Evolutionary conservation across 495 filamentous ascomycete species (phyloP).

Genomic region (Penicillium cinerascens): DNA sequence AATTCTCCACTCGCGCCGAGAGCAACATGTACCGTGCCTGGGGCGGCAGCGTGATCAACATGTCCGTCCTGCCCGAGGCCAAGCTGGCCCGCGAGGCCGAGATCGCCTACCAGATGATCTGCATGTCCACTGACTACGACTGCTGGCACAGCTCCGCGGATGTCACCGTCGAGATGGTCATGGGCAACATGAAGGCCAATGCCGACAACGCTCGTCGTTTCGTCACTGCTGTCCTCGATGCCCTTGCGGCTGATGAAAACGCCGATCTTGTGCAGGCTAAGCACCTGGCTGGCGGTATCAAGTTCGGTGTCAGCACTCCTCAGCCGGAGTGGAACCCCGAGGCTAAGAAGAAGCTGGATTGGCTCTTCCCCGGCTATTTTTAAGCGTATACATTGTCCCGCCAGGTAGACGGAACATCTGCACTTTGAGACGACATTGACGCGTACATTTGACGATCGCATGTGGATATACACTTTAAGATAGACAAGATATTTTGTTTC

Average conservation of each 20-base stretch:
- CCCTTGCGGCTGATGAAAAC: conserved; percentile 72
- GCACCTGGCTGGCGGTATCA: conserved; percentile 50
- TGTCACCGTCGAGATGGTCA: conserved; percentile 95
- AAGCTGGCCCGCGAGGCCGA: conserved; percentile 96
- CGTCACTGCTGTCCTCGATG: conserved; percentile 82
- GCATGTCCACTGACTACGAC: conserved; percentile 99
- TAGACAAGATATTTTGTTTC: not conserved
- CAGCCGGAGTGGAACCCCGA: conserved; percentile 58
- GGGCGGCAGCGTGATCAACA: conserved; percentile 93
- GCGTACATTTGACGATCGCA: not conserved
- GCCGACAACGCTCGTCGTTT: conserved; percentile 78
- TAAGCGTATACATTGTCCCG: not conserved
- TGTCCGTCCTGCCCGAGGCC: conserved; percentile 93
- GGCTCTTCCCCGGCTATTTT: conserved; percentile 65
- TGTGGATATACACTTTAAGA: not conserved
- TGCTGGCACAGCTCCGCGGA: conserved; percentile 80
- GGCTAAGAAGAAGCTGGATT: conserved; percentile 66
- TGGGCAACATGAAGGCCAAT: conserved; percentile 94
- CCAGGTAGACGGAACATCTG: not conserved
- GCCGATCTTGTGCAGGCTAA: conserved; percentile 73
- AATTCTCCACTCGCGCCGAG: conserved; percentile 97
- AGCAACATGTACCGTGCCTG: conserved; percentile 88
- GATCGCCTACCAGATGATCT: conserved; percentile 95
- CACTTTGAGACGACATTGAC: not conserved
- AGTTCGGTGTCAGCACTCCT: conserved; percentile 66